Conservation (phyloP, 2,329 filamentous ascomycete species). For the Aspergillus oerlinghausenensis region DNA sequence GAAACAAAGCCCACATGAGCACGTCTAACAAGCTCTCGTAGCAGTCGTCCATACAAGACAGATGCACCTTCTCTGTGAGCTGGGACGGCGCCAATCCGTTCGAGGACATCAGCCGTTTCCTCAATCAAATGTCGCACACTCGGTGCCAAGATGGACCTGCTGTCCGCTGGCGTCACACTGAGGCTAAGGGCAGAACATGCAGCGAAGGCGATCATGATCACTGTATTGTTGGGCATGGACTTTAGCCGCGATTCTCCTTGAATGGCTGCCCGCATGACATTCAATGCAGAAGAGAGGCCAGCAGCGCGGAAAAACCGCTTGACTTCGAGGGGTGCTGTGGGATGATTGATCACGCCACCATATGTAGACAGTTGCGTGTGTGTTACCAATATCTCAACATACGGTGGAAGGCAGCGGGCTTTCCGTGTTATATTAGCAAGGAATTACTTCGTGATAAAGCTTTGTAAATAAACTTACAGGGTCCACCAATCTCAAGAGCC, state of each 20-base stretch:
- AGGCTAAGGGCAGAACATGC: slow-evolving; percentile 65
- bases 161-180: slow-evolving; percentile 55
- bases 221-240: slow-evolving; percentile 74
- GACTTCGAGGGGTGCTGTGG: slow-evolving; percentile 64
- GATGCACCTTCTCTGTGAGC: slow-evolving; percentile 64
- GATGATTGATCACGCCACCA: slow-evolving; percentile 69
- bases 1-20: slow-evolving; percentile 21
- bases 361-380: slow-evolving; percentile 72
- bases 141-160: slow-evolving; percentile 54
- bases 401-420: slow-evolving; percentile 55
- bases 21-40: slow-evolving; percentile 47
- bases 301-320: slow-evolving; percentile 69
- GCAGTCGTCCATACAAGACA: slow-evolving; percentile 53
- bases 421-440: slow-evolving; percentile 40
- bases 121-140: slow-evolving; percentile 62
- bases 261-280: slow-evolving; percentile 68
- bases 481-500: slow-evolving; percentile 53
- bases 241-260: slow-evolving; percentile 65
- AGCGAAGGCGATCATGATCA: slow-evolving; percentile 74
- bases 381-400: slow-evolving; percentile 69
- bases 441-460: not conserved
- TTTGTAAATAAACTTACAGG: slow-evolving; percentile 34
- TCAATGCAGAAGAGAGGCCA: slow-evolving; percentile 66
- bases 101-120: slow-evolving; percentile 64
- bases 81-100: slow-evolving; percentile 63